These are phyloP conservation scores for Datura wrightii DNA, from an alignment of 257 asterid genomes.

Conservation along the genomic window DNA sequence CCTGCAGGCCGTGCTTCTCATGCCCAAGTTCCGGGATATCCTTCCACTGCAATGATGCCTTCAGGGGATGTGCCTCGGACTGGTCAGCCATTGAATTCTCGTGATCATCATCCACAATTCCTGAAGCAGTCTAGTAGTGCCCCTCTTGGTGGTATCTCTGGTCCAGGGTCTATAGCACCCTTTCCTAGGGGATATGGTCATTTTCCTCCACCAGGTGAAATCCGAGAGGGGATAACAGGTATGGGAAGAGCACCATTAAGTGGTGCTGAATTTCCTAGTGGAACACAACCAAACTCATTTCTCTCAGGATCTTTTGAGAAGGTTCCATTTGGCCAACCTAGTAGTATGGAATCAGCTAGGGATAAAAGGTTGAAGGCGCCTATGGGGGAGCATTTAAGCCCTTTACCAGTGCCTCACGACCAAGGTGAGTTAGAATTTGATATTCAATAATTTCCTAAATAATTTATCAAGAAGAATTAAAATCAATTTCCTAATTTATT, in stretches of 20 bases:
- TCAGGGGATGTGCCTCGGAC: conserved; percentile 53
- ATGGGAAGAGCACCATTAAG: too few species aligned
- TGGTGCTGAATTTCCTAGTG: conserved; percentile 53
- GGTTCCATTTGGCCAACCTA: conserved; percentile 46
- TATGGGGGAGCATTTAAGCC: conserved; percentile 51
- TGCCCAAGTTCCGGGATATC: conserved; percentile 44
- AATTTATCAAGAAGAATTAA: background rate
- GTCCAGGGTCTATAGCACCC: conserved; percentile 37
- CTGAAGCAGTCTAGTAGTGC: conserved; percentile 40
- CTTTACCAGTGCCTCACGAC: conserved; percentile 52
- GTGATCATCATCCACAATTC: conserved; percentile 42
- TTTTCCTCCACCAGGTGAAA: conserved; percentile 44
- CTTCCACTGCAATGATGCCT: conserved; percentile 43
- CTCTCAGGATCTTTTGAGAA: conserved; percentile 49
- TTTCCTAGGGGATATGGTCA: conserved; percentile 56
- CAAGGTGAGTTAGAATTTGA: conserved; percentile 54
- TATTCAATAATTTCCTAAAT: background rate
- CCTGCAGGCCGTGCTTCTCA: conserved; percentile 39
- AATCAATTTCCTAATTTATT: background rate
- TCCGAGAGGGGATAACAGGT: too few species aligned
- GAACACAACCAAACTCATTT: conserved; percentile 36
- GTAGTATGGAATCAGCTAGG: conserved; percentile 50
- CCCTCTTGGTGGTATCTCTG: conserved; percentile 34
- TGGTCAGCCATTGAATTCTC: conserved; percentile 45
- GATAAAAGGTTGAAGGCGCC: conserved; percentile 57